Evolutionary conservation across 2,329 filamentous ascomycete genomes (phyloP), one percentile per base, ranked within the genome.

Genomic region (Aspergillus latus): DNA sequence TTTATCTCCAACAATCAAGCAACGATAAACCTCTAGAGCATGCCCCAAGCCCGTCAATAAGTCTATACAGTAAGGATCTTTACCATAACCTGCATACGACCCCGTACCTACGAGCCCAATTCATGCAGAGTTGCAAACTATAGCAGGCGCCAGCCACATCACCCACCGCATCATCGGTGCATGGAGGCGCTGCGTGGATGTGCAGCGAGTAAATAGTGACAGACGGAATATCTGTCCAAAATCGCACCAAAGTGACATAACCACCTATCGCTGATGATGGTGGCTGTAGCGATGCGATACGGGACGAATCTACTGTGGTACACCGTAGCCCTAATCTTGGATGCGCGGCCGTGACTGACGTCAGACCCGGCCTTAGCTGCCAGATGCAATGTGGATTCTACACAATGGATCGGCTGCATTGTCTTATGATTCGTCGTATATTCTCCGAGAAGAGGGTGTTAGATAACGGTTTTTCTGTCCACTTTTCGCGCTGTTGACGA

Each of bases 351-450:
- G 9, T 3, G 34, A 30, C 47, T 49, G 47, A 49, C 47, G 47
- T 49, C 47, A 49, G 47, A 49, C 47, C 30, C 47, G 47, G 47
- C 21, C 47, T 21, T 40, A 30, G 47, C 21, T 15, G 39, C 16
- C n/a, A 21, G 39, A 7, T n/a, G 21, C 13, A n/a, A 30, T 30
- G 26, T 30, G 5, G 21, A 30, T n/a, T n/a, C n/a, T 5, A 21
- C 5, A 42, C n/a, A 42, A 42, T 42, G 39, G 39, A 16, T 21
- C 39, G 16, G 11, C 4, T 30, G 11, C 5, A 37, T 26, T 34
- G 34, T 29, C 30, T 21, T 15, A 16, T 49, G 47, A 49, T 49
- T 49, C 32, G 47, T 15, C 16, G 13, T 29, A 28, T 29, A 49
- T 49, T 42, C 47, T 40, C 47, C 47, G 47, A 16, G n/a, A 7